Conservation (phyloP, 164 flowering plant species). For the Magnolia kwangsiensis region DNA sequence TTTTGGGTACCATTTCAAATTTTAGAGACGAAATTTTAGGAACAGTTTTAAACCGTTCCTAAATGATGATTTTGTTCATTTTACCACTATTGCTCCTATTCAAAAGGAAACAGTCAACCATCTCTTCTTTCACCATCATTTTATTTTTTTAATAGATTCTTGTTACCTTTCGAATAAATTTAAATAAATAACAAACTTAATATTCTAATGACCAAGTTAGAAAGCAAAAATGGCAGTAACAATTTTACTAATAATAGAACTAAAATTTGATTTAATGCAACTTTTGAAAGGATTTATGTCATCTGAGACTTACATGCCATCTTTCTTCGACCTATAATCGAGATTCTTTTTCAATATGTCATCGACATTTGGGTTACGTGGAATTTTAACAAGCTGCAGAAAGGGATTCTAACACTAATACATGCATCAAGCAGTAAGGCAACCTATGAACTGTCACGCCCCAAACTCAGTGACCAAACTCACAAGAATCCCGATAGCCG, state of each 20-base stretch:
- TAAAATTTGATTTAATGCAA: not conserved
- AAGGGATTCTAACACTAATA: not conserved
- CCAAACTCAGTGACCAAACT: too few relatives aligned
- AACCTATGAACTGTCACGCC: not conserved
- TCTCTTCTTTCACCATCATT: too few relatives aligned
- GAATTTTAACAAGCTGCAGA: conserved; percentile 81
- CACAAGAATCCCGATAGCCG: too few relatives aligned
- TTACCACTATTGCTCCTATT: too few relatives aligned
- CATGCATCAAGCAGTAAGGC: too few relatives aligned
- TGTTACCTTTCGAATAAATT: too few relatives aligned
- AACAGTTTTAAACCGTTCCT: too few relatives aligned
- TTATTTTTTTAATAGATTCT: too few relatives aligned
- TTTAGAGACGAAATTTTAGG: too few relatives aligned
- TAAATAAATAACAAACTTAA: not conserved
- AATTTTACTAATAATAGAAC: not conserved
- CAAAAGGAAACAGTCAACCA: too few relatives aligned
- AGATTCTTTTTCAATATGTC: conserved; percentile 65
- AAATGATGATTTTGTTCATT: too few relatives aligned
- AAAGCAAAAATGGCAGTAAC: not conserved
- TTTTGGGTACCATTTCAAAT: too few relatives aligned
- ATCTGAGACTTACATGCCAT: conserved; percentile 55
- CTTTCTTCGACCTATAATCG: conserved; percentile 63
- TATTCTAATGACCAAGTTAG: not conserved
- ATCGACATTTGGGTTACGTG: conserved; percentile 66
- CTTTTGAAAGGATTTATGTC: not conserved